Percentiles rank a stretch among this genome's conserved stretches.
Conservation (phyloP, 192 early-diverging fungal species). For the Chytriomyces confervae region DNA sequence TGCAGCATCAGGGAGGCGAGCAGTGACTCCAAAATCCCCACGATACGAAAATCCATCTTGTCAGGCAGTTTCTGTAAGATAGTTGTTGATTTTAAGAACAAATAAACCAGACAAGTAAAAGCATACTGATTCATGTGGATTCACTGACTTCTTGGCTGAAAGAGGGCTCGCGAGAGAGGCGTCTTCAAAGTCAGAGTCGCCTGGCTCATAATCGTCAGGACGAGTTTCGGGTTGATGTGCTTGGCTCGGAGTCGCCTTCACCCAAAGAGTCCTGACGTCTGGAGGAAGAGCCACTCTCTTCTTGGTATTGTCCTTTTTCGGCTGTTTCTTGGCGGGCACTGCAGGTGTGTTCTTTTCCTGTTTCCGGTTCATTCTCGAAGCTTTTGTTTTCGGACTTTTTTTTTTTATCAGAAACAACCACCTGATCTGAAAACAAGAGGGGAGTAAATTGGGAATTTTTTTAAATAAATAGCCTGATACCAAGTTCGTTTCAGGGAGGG, state of each 20-base stretch:
- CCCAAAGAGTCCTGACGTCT: neutral
- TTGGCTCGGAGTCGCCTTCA: neutral
- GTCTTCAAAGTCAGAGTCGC: constrained; percentile 3
- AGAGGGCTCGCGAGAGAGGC: neutral
- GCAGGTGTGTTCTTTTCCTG: too few species aligned
- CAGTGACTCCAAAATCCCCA: neutral
- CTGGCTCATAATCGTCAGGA: neutral
- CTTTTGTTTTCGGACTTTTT: too few species aligned
- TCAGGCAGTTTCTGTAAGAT: neutral
- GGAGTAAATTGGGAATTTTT: too few species aligned
- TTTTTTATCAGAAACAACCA: too few species aligned
- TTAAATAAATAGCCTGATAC: too few species aligned
- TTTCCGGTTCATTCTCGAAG: too few species aligned
- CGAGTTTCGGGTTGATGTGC: neutral
- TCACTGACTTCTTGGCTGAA: neutral
- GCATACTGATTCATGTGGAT: neutral
- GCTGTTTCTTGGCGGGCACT: too few species aligned
- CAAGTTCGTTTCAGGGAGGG: too few species aligned
- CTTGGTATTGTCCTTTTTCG: too few species aligned
- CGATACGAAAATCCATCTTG: neutral
- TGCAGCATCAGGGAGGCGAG: neutral
- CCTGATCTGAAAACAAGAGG: too few species aligned
- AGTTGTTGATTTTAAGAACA: neutral
- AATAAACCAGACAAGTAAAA: neutral
- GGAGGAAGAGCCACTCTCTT: neutral